These are phyloP conservation scores for Eimeria falciformis DNA, from an alignment of 169 alveolate species.

Conservation along the genomic window DNA sequence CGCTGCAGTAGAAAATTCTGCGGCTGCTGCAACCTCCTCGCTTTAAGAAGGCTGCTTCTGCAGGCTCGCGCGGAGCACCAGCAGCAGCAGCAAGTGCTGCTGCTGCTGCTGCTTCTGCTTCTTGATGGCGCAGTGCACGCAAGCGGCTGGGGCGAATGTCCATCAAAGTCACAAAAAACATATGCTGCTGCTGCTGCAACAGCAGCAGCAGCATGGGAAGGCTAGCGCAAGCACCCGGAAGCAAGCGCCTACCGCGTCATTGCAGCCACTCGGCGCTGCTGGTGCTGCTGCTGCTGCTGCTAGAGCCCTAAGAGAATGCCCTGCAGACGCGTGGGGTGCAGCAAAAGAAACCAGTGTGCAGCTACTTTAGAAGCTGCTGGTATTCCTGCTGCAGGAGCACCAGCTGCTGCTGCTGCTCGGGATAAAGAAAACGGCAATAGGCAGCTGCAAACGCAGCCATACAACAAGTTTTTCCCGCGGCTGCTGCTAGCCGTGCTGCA, in stretches of 20 bases:
- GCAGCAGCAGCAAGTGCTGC: not conserved
- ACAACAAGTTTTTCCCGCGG: not conserved
- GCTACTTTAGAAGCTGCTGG: not conserved
- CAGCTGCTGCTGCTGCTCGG: not conserved
- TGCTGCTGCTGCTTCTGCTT: conserved; percentile 21
- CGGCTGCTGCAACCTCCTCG: not conserved
- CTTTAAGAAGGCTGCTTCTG: not conserved
- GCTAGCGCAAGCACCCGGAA: too few relatives aligned
- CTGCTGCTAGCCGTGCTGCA: not conserved
- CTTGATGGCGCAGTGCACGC: not conserved
- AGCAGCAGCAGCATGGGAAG: too few relatives aligned
- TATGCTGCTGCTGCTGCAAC: not conserved
- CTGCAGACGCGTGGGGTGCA: not conserved
- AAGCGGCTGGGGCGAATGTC: too few relatives aligned
- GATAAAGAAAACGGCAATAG: too few relatives aligned
- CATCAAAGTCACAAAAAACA: too few relatives aligned
- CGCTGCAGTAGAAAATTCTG: not conserved
- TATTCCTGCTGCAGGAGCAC: not conserved
- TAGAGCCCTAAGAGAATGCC: not conserved
- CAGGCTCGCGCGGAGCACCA: not conserved
- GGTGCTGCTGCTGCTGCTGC: conserved; percentile 31
- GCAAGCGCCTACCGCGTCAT: not conserved
- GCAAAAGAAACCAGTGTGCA: not conserved
- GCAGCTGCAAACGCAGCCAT: too few relatives aligned
- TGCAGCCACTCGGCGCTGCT: not conserved